Evolutionary conservation across 345 rosid genomes (phyloP).

Genomic region (Garcia nutans): DNA sequence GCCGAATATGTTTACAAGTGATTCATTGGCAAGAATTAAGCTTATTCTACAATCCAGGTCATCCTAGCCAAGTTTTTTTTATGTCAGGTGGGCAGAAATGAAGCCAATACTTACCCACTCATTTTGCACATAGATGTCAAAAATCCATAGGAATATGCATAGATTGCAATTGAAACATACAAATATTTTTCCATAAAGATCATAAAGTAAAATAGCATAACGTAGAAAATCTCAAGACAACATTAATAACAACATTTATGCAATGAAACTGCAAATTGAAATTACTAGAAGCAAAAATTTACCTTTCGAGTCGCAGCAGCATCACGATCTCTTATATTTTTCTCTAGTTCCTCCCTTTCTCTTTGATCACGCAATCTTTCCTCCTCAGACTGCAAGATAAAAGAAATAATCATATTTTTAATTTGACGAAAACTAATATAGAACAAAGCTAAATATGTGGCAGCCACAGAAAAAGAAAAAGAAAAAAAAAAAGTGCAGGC

Average conservation of each 20-base stretch:
- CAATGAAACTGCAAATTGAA: background rate
- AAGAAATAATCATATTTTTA: constrained; percentile 14
- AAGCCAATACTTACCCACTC: background rate
- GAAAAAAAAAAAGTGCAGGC: background rate
- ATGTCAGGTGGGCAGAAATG: background rate
- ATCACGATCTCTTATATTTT: constrained; percentile 80
- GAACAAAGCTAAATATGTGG: background rate
- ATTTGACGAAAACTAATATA: background rate
- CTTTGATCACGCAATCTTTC: constrained; percentile 87
- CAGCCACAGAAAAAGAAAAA: background rate
- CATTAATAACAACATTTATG: background rate
- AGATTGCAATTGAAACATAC: background rate
- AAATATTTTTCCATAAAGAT: too few species aligned
- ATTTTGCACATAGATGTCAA: background rate
- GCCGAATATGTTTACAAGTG: background rate
- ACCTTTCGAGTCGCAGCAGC: constrained; percentile 82
- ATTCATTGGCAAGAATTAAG: background rate
- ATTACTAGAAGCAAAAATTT: constrained; percentile 8
- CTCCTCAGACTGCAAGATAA: constrained; percentile 72
- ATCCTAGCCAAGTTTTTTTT: background rate
- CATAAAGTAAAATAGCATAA: background rate
- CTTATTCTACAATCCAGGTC: constrained; percentile 1
- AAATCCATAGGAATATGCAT: background rate
- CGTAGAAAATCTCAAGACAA: constrained; percentile 3
- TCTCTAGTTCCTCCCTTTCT: constrained; percentile 88